Base-by-base conservation (phyloP, 1,139 yeast genomes). In the Geotrichum macrosporum region DNA sequence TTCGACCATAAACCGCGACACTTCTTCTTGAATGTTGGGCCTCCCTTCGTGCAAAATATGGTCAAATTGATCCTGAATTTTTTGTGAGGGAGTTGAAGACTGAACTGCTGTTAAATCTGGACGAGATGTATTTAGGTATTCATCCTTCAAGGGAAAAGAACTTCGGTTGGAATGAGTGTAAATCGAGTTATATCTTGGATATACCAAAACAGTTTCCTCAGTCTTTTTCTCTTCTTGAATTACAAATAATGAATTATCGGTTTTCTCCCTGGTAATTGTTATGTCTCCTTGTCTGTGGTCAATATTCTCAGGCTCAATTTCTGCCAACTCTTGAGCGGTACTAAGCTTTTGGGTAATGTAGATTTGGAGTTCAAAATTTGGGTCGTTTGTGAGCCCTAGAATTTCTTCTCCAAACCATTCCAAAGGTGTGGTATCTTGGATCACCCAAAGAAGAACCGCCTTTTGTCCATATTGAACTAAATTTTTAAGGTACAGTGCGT, bases 371-470 rank as follows among this genome's bases (percentile, higher is more conserved):
- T 42, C 50, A 30, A 52, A 39, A 5, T 41, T 42, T 5, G 43
- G 35, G 5, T 43, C 43, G 22, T 31, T 27, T 8, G 35, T 47
- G 26, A 39, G 44, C 15, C 24, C 50, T 15, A 19, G 42, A 22
- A 33, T 50, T 53, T 59, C 62, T 19, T 55, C 47, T 5, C 50
- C 53, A 60, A 79, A 77, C 79, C 80, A 77, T 16, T 62, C 59
- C 31, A 78, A 55, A 0, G 76, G 65, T 10, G 66, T 61, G 31
- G 67, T 66, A 35, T 74, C 76, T 50, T 76, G 69, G 3, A 76
- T 65, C 2, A 75, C 71, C 85, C 84, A 80, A 16, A 70, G 50
- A 46, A 80, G 65, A 43, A 69, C 69, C 27, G 77, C 55, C 9
- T 54, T 54, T 40, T 75, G 71, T 20, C 51, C 43, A 6, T 36